A percentile compares a stretch with the other conserved stretches of the same genome.
These are phyloP conservation scores for Cladosporium sp. DNA, from an alignment of 2,329 filamentous ascomycete genomes.

Conservation along the genomic window DNA sequence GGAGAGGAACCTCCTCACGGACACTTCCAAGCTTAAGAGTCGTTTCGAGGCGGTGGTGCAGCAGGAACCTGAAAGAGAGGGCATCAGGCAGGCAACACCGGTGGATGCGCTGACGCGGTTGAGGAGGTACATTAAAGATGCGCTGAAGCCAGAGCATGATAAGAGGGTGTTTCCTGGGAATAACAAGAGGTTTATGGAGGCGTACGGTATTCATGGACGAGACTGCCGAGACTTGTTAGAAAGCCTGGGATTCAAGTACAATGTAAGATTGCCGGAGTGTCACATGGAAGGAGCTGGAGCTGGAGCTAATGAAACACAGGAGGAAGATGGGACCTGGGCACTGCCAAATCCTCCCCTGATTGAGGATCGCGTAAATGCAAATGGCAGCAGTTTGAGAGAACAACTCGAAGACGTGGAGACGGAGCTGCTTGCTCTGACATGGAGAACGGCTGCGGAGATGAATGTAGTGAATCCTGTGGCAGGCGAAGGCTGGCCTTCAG, in stretches of 20 bases:
- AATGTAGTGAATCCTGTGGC: constrained; percentile 25
- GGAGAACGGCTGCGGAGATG: constrained; percentile 29
- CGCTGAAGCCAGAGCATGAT: constrained; percentile 47
- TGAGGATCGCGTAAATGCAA: constrained; percentile 19
- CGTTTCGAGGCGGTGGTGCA: constrained; percentile 52
- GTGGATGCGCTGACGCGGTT: constrained; percentile 55
- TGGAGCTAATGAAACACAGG: not conserved
- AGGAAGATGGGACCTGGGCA: constrained; percentile 23
- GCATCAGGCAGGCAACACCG: constrained; percentile 47
- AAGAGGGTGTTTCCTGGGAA: constrained; percentile 53
- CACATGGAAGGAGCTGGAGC: not conserved
- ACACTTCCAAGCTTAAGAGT: constrained; percentile 48
- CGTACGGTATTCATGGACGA: constrained; percentile 49
- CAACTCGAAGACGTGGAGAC: constrained; percentile 58
- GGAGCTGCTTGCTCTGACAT: constrained; percentile 54
- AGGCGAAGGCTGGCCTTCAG: constrained; percentile 26
- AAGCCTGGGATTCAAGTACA: constrained; percentile 53
- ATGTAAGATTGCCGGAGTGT: constrained; percentile 17
- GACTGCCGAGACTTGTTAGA: constrained; percentile 58
- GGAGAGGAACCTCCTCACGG: constrained; percentile 50
- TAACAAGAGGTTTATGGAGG: constrained; percentile 62
- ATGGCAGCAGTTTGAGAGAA: constrained; percentile 27
- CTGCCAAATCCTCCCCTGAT: constrained; percentile 25
- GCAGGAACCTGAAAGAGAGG: constrained; percentile 51
- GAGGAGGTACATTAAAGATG: constrained; percentile 57